A percentile compares a stretch with the other conserved stretches of the same genome.
phyloP scores from a whole-genome alignment of 257 asterid genomes.

The Fraxinus excelsior region DNA sequence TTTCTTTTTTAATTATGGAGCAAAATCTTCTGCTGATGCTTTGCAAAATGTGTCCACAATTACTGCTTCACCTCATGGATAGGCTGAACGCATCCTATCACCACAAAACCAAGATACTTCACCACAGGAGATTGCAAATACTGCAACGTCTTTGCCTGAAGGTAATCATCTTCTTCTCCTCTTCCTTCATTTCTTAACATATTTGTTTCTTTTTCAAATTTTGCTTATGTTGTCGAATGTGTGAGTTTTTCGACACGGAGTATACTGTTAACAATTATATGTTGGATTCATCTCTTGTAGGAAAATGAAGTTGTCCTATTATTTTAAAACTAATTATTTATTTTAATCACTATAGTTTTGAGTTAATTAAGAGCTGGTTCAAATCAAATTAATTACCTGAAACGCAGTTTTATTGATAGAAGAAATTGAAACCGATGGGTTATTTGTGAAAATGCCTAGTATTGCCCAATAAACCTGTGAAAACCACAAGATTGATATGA shows the following conservation, averaged over 20 bases:
- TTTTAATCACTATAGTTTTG: too few species aligned
- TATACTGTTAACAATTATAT: not conserved
- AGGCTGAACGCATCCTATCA: constrained; percentile 21
- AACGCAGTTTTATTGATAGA: too few species aligned
- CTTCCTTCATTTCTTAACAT: not conserved
- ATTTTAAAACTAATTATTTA: not conserved
- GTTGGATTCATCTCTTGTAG: not conserved
- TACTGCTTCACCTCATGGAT: constrained; percentile 30
- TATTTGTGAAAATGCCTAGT: too few species aligned
- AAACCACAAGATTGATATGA: too few species aligned
- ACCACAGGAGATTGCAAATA: constrained; percentile 24
- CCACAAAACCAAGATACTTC: constrained; percentile 28
- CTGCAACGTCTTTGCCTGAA: constrained; percentile 34
- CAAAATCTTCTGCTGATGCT: constrained; percentile 39
- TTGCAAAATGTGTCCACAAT: constrained; percentile 35
- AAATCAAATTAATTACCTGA: too few species aligned
- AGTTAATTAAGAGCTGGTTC: too few species aligned
- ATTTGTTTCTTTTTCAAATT: not conserved
- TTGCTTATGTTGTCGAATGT: too few species aligned
- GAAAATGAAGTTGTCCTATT: not conserved
- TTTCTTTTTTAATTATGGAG: constrained; percentile 14
- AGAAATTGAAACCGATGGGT: too few species aligned
- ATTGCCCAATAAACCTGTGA: too few species aligned
- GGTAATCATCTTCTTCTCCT: constrained; percentile 27
- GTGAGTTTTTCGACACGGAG: not conserved